phyloP scores from a whole-genome alignment of 2,329 filamentous ascomycete species.

The Fusarium gaditjirri region DNA sequence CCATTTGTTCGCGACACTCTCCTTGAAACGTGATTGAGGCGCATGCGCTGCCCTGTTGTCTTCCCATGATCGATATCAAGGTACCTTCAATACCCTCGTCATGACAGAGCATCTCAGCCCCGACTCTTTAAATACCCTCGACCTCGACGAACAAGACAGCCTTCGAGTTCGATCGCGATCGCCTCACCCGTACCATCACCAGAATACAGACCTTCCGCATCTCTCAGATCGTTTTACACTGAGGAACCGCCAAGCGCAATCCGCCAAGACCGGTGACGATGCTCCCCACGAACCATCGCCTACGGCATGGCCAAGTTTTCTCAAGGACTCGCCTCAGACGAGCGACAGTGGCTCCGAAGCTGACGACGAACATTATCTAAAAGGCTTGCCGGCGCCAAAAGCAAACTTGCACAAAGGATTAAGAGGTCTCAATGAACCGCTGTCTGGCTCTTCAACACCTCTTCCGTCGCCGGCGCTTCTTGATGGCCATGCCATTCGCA shows the following conservation, averaged over 20 bases:
- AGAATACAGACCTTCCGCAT: constrained; percentile 65
- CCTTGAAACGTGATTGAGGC: constrained; percentile 24
- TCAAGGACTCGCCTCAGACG: constrained; percentile 67
- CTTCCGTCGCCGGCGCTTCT: constrained; percentile 59
- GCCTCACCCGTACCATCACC: constrained; percentile 75
- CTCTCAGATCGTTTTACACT: constrained; percentile 55
- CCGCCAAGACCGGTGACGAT: constrained; percentile 31
- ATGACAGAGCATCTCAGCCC: constrained; percentile 60
- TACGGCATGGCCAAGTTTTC: constrained; percentile 47
- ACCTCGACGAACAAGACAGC: constrained; percentile 51
- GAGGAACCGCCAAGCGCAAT: constrained; percentile 32
- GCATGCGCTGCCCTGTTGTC: constrained; percentile 37
- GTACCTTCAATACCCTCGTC: constrained; percentile 46
- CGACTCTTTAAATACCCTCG: constrained; percentile 48
- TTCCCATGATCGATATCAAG: constrained; percentile 47
- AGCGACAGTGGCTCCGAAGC: constrained; percentile 96
- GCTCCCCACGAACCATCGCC: constrained; percentile 40
- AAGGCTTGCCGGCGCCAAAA: constrained; percentile 84
- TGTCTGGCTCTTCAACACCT: constrained; percentile 67
- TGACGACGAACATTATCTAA: constrained; percentile 91
- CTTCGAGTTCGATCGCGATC: constrained; percentile 67
- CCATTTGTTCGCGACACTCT: constrained; percentile 1
- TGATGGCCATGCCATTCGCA: constrained; percentile 54
- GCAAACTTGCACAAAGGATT: constrained; percentile 80
- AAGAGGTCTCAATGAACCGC: constrained; percentile 65